Evolutionary conservation across 257 asterid genomes (phyloP).

Genomic region (Marsdenia floribunda): DNA sequence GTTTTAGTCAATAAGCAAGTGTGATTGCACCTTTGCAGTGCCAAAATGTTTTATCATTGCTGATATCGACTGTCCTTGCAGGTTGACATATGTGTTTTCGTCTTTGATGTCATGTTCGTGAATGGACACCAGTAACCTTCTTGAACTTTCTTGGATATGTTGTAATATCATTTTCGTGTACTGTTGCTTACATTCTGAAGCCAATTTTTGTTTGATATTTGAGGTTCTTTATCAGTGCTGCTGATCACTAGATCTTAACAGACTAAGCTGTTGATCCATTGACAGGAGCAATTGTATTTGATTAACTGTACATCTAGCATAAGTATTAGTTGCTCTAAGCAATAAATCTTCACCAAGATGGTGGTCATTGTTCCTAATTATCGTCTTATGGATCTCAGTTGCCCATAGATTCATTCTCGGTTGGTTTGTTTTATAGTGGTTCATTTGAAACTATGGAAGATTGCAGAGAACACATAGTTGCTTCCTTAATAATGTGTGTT

Average conservation of each 20-base stretch:
- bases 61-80: conserved; percentile 39
- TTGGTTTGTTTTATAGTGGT: background rate
- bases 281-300: background rate
- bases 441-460: background rate
- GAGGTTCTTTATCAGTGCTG: background rate
- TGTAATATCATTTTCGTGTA: conserved; percentile 2
- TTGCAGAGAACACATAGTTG: background rate
- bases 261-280: background rate
- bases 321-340: background rate
- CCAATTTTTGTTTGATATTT: background rate
- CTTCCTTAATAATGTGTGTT: background rate
- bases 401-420: background rate
- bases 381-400: background rate
- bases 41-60: conserved; percentile 7
- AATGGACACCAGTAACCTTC: conserved; percentile 75
- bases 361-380: background rate
- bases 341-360: background rate
- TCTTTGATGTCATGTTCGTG: conserved; percentile 81
- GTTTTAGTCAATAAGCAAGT: background rate
- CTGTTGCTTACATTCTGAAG: background rate
- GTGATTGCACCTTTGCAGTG: background rate
- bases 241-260: background rate
- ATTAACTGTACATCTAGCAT: too few species aligned
- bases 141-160: conserved; percentile 19
- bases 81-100: conserved; percentile 83